A percentile compares a stretch with the other conserved stretches of the same genome.
phyloP scores from a whole-genome alignment of 1,284 basidiomycete genomes.

The Cerrena zonata region DNA sequence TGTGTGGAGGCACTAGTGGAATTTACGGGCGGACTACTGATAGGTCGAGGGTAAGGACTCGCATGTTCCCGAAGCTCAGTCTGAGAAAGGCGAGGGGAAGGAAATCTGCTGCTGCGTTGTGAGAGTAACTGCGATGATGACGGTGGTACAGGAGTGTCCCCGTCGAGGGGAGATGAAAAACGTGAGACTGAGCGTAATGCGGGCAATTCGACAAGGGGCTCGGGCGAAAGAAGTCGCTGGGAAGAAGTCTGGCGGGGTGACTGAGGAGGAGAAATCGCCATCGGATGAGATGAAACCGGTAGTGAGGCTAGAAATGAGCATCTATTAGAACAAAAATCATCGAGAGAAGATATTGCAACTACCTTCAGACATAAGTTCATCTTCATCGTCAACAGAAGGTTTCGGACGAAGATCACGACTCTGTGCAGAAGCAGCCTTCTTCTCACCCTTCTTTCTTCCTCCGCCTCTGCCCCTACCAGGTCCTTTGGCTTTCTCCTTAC shows the following conservation, averaged over 20 bases:
- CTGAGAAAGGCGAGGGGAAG: background rate
- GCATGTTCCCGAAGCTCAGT: background rate
- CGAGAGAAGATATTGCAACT: background rate
- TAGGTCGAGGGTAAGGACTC: conserved; percentile 1
- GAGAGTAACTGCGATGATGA: background rate
- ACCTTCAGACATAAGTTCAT: background rate
- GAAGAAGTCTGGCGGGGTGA: background rate
- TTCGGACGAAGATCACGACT: background rate
- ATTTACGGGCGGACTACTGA: background rate
- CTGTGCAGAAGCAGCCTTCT: background rate
- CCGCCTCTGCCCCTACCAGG: conserved; percentile 16
- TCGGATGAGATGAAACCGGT: background rate
- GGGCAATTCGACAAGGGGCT: background rate
- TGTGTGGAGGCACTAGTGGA: background rate
- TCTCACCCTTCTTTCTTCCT: conserved; percentile 1
- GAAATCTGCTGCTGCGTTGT: background rate
- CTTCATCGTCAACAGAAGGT: background rate
- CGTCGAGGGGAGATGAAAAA: background rate
- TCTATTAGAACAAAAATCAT: too few species aligned
- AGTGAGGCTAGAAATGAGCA: background rate
- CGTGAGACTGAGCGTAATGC: background rate
- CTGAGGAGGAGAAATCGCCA: background rate
- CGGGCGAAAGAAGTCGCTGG: background rate
- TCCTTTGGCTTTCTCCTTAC: conserved; percentile 12
- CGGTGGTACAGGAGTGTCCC: background rate